phyloP scores from a whole-genome alignment of 192 early-diverging fungal genomes.

The Backusella mclennaniae region DNA sequence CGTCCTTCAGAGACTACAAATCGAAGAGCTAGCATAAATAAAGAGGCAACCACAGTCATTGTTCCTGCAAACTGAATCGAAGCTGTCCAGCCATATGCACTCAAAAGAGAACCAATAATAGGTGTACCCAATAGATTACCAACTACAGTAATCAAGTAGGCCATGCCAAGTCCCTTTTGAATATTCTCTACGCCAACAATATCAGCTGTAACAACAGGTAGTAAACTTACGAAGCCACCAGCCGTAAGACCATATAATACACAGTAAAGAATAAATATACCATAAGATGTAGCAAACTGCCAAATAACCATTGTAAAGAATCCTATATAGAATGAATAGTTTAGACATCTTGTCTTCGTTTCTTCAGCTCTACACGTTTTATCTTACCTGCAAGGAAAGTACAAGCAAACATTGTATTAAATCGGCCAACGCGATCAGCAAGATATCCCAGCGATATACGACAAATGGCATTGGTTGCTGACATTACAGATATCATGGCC shows the following conservation, averaged over 20 bases:
- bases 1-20: conserved; percentile 23
- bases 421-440: conserved; percentile 49
- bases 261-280: conserved; percentile 29
- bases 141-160: conserved; percentile 36
- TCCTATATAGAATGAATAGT: background rate
- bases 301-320: conserved; percentile 40
- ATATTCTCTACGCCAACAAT: conserved; percentile 52
- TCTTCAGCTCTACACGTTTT: background rate
- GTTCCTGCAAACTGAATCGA: conserved; percentile 40
- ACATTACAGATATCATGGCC: conserved; percentile 63
- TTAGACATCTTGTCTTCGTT: background rate
- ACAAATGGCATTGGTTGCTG: conserved; percentile 58
- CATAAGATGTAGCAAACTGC: conserved; percentile 42
- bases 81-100: conserved; percentile 29
- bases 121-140: conserved; percentile 45
- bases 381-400: conserved; percentile 41
- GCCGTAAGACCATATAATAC: conserved; percentile 28
- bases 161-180: conserved; percentile 39
- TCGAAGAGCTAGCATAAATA: conserved; percentile 32
- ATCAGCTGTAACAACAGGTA: conserved; percentile 47
- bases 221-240: conserved; percentile 44
- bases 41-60: conserved; percentile 19
- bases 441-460: conserved; percentile 61
- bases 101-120: conserved; percentile 28
- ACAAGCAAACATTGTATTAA: conserved; percentile 48